A percentile compares a stretch with the other conserved stretches of the same genome.
Conservation (phyloP, 2,329 filamentous ascomycete species). For the Diaporthe aspalathi region DNA sequence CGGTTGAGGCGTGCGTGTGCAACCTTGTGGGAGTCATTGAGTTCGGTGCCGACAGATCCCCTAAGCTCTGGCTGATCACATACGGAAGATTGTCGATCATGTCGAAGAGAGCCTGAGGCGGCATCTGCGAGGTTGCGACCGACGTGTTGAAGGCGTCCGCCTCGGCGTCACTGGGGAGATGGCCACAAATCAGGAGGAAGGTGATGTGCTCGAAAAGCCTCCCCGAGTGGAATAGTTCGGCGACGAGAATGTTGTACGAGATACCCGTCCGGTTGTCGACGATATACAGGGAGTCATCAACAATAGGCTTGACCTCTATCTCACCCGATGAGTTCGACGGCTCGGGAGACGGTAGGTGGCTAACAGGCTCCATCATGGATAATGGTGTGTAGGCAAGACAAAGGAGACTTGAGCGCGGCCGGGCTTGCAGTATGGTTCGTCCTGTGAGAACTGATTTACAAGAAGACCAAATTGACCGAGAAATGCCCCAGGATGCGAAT, state of each 20-base stretch:
- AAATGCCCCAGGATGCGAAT: too few species aligned
- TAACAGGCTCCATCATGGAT: neutral
- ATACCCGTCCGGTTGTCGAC: constrained; percentile 2
- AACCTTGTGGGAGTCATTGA: neutral
- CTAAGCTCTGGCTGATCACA: neutral
- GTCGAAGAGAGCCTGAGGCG: neutral
- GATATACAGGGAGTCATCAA: neutral
- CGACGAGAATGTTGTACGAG: neutral
- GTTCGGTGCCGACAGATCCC: neutral
- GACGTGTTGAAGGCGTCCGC: neutral
- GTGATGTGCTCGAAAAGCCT: constrained; percentile 11
- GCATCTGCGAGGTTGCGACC: constrained; percentile 10
- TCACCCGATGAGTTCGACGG: neutral
- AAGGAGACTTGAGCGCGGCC: too few species aligned
- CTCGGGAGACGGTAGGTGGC: neutral
- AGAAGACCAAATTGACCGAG: too few species aligned
- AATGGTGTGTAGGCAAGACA: too few species aligned
- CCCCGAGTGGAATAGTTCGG: constrained; percentile 2
- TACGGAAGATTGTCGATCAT: constrained; percentile 16
- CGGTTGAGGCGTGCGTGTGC: constrained; percentile 6
- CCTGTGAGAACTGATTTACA: too few species aligned
- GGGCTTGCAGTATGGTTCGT: too few species aligned
- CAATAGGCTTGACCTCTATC: neutral
- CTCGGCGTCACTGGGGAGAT: neutral
- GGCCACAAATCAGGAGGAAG: constrained; percentile 10